Evolutionary conservation across 1,284 basidiomycete species (phyloP).

Genomic region (Ganoderma boninense): DNA sequence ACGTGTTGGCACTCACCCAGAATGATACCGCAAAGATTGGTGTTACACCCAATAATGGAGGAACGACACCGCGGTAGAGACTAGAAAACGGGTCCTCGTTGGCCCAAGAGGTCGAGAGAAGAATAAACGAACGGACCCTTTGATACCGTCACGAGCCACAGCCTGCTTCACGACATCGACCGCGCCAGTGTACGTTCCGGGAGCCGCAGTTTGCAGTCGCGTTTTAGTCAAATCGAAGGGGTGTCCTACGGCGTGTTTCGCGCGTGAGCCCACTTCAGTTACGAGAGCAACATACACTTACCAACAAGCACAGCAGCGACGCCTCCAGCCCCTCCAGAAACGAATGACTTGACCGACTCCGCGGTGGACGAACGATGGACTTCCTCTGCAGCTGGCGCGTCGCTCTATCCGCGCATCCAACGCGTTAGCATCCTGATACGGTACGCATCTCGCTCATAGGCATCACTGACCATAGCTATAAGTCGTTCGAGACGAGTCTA

Average conservation of each 20-base stretch:
- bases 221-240: constrained; percentile 99
- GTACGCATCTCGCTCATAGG: not conserved
- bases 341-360: constrained; percentile 83
- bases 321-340: constrained; percentile 94
- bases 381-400: constrained; percentile 38
- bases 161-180: constrained; percentile 95
- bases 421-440: constrained; percentile 10
- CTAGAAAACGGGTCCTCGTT: constrained; percentile 49
- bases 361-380: constrained; percentile 49
- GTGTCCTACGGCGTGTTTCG: constrained; percentile 68
- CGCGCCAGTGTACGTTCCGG: constrained; percentile 92
- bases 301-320: constrained; percentile 89
- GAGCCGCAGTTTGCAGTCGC: constrained; percentile 91
- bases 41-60: constrained; percentile 95
- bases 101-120: not conserved
- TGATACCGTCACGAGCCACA: constrained; percentile 87
- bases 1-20: constrained; percentile 71
- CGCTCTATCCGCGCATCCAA: constrained; percentile 29
- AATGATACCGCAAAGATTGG: constrained; percentile 99
- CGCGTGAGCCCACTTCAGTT: not conserved
- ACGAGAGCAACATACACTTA: constrained; percentile 47
- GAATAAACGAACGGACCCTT: constrained; percentile 67
- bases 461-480: constrained; percentile 36
- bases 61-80: constrained; percentile 96
- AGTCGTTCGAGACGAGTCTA: not conserved